Evolutionary conservation across 345 rosid species (phyloP).

Genomic region (Heritiera littoralis): DNA sequence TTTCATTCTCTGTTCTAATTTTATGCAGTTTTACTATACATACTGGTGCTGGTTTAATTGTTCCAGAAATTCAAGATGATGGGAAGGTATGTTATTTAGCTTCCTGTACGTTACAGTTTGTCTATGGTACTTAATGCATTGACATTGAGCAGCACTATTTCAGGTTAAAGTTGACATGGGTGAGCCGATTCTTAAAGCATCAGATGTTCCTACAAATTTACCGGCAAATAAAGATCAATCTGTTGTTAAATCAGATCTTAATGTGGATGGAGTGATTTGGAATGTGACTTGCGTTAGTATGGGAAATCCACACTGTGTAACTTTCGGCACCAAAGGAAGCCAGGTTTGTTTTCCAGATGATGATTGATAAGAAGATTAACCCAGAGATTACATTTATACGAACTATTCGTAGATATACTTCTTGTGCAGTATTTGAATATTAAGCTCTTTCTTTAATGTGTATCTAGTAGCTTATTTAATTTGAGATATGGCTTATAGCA

Average conservation of each 20-base stretch:
- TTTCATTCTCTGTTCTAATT: conserved; percentile 6
- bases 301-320: conserved; percentile 98
- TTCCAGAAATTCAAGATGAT: conserved; percentile 84
- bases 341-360: conserved; percentile 47
- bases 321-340: conserved; percentile 62
- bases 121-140: conserved; percentile 13
- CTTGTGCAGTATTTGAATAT: not conserved
- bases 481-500: not conserved
- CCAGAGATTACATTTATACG: not conserved
- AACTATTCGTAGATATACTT: not conserved
- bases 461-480: conserved; percentile 18
- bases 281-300: conserved; percentile 94
- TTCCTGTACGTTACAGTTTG: not conserved
- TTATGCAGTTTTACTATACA: conserved; percentile 69
- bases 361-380: conserved; percentile 9
- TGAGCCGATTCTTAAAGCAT: conserved; percentile 73
- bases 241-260: conserved; percentile 63
- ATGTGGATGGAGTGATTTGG: conserved; percentile 84
- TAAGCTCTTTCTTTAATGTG: conserved; percentile 32
- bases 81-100: conserved; percentile 50
- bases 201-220: conserved; percentile 80
- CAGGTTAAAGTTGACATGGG: conserved; percentile 99
- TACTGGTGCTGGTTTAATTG: conserved; percentile 92
- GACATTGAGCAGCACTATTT: conserved; percentile 6
- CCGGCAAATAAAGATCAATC: conserved; percentile 59